Conservation (phyloP, 2,329 filamentous ascomycete genomes). For the Xylaria sp. region DNA sequence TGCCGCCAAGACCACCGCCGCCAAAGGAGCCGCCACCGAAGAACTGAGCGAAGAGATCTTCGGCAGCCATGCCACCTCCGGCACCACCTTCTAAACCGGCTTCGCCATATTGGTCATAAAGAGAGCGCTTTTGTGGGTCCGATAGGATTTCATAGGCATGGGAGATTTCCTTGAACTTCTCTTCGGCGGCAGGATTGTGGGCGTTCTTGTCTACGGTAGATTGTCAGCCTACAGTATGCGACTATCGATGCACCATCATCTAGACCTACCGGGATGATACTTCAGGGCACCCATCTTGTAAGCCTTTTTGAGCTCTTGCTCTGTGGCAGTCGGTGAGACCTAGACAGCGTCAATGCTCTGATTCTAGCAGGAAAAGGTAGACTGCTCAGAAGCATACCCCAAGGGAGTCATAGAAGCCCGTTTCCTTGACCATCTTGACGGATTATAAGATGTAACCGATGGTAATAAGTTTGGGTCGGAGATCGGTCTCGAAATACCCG, state of each 20-base stretch:
- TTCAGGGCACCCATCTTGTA: slow-evolving; percentile 87
- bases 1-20: slow-evolving; percentile 75
- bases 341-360: slow-evolving; percentile 50
- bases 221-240: slow-evolving; percentile 15
- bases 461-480: background rate
- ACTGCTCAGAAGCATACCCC: slow-evolving; percentile 66
- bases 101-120: slow-evolving; percentile 98
- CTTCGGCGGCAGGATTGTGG: slow-evolving; percentile 89
- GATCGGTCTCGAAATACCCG: slow-evolving; percentile 2
- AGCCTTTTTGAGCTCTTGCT: slow-evolving; percentile 89
- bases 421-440: slow-evolving; percentile 78
- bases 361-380: slow-evolving; percentile 9
- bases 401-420: slow-evolving; percentile 80
- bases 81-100: slow-evolving; percentile 92
- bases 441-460: slow-evolving; percentile 10
- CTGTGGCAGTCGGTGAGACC: slow-evolving; percentile 82
- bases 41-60: slow-evolving; percentile 97
- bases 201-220: slow-evolving; percentile 84
- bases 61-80: slow-evolving; percentile 89
- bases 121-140: slow-evolving; percentile 86
- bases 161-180: slow-evolving; percentile 98
- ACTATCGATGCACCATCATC: background rate
- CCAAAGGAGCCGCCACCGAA: slow-evolving; percentile 80
- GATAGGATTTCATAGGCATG: slow-evolving; percentile 95
- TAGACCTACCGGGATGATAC: slow-evolving; percentile 78